Evolutionary conservation across 2,329 filamentous ascomycete genomes (phyloP), one percentile per base, ranked within the genome.

Genomic region (Fusarium dlaminii): DNA sequence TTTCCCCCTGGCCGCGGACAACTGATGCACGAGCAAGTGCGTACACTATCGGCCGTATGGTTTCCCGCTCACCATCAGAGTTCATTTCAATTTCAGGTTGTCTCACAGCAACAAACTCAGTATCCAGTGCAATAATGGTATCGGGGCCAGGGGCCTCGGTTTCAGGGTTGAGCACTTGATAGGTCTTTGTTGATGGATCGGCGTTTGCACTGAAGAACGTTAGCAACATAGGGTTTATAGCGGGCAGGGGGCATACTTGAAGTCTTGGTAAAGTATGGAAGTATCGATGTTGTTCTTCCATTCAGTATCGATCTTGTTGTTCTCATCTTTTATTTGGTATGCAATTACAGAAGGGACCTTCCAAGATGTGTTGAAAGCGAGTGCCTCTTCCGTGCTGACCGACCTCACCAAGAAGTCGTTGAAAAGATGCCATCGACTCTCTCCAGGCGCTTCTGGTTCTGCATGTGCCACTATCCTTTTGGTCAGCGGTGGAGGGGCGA

Each of bases 41-140:
- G 75, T 96, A 94, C 36, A 95, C 94, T 71, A 93, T 95, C 0
- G 96, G 96, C 3, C 96, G 90, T 45, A 98, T 96, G 20, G 95
- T 98, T 79, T 97, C 95, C 56, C 95, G 63, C 45, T 94, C 94
- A 29, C 96, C 96, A 74, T 98, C 95, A 7, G 96, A 95, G 81
- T 97, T 97, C 85, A 99, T 94, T 79, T 98, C 94, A 60, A 98
- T 97, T 80, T 98, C 96, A 52, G 96, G 94, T 75, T 96, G 93
- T 74, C 97, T 93, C 5, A 98, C 89, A 29, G 95, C 92, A 13
- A 99, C 97, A 76, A 99, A 99, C 82, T 99, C 96, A 0, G 97
- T 97, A 80, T 99, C 96, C 10, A 99, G 90, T 2, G 95, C 96
- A 49, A 98, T 90, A 17, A 96, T 92, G 5, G 91, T 94, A 20